Evolutionary conservation across 768 basidiomycete genomes (phyloP).

Genomic region (Hirschioporus abietinus): DNA sequence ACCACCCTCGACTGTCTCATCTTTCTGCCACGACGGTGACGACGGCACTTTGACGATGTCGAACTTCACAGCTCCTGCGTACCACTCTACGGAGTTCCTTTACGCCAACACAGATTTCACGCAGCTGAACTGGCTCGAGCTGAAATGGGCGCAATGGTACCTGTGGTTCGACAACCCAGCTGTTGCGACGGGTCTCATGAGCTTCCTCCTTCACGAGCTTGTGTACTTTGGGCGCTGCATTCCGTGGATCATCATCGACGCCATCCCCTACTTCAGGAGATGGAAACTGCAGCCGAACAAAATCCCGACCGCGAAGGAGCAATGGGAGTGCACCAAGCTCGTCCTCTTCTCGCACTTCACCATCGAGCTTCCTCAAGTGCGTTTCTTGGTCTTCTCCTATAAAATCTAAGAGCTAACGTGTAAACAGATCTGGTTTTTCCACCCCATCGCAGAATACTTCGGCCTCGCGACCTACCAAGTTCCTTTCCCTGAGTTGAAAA

Average conservation of each 20-base stretch:
- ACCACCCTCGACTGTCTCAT: background rate
- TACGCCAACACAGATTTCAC: conserved; percentile 57
- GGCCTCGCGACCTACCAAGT: conserved; percentile 94
- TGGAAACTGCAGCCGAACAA: conserved; percentile 94
- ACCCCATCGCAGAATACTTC: conserved; percentile 79
- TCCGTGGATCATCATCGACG: conserved; percentile 95
- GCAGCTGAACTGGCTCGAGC: conserved; percentile 65
- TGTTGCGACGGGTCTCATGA: conserved; percentile 90
- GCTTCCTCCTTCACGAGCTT: conserved; percentile 89
- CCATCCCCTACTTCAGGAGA: conserved; percentile 85
- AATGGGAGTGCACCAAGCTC: conserved; percentile 94
- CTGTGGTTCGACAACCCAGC: conserved; percentile 81
- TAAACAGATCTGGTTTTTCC: conserved; percentile 81
- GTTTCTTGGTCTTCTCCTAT: conserved; percentile 21
- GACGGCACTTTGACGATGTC: background rate
- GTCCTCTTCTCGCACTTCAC: conserved; percentile 96
- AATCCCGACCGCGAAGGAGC: conserved; percentile 71
- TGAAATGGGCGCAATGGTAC: conserved; percentile 84
- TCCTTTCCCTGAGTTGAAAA: conserved; percentile 72
- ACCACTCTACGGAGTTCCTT: conserved; percentile 33
- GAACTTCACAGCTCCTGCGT: conserved; percentile 30
- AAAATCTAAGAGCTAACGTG: background rate
- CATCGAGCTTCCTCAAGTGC: conserved; percentile 82
- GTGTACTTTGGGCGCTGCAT: conserved; percentile 96
- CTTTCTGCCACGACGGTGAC: background rate